Percentiles rank a stretch among this genome's conserved stretches.
These are phyloP conservation scores for Umbelopsis ramanniana DNA, from an alignment of 192 early-diverging fungal species.

Conservation along the genomic window DNA sequence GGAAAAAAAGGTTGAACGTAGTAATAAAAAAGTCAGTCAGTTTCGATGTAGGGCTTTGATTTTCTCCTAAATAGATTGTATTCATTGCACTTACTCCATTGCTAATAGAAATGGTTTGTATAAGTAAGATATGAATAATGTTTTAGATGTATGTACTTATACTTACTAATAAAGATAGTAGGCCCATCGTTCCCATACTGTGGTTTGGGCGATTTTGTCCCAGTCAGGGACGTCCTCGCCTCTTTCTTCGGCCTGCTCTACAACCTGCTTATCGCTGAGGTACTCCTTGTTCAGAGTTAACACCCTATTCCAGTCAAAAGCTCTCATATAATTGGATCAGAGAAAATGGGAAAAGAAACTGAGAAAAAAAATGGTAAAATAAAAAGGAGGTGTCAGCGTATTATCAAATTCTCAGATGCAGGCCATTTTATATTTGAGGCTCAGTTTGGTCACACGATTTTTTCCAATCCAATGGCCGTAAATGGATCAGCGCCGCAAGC, in stretches of 20 bases:
- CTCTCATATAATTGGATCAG: not conserved
- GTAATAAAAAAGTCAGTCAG: too few relatives aligned
- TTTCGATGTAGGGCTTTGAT: not conserved
- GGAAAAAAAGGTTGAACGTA: not conserved
- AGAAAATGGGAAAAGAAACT: not conserved
- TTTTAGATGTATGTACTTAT: not conserved
- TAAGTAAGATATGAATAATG: not conserved
- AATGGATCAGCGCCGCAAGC: too few relatives aligned
- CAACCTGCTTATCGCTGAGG: not conserved
- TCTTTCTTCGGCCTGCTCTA: not conserved
- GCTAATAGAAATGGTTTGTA: not conserved
- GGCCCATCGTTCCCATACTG: constrained; percentile 30
- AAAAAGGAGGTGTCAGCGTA: not conserved
- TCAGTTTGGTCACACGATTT: not conserved
- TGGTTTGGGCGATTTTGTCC: constrained; percentile 32
- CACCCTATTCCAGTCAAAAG: constrained; percentile 20
- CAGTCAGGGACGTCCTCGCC: constrained; percentile 21
- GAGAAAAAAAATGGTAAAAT: not conserved
- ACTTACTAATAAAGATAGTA: constrained; percentile 36
- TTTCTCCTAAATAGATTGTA: not conserved
- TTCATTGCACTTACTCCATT: constrained; percentile 31
- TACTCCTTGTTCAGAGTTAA: constrained; percentile 18
- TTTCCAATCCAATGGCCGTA: not conserved
- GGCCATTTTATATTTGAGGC: not conserved
- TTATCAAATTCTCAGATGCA: not conserved